Base-by-base conservation (phyloP, 257 asterid species). In the Solanum virginianum region DNA sequence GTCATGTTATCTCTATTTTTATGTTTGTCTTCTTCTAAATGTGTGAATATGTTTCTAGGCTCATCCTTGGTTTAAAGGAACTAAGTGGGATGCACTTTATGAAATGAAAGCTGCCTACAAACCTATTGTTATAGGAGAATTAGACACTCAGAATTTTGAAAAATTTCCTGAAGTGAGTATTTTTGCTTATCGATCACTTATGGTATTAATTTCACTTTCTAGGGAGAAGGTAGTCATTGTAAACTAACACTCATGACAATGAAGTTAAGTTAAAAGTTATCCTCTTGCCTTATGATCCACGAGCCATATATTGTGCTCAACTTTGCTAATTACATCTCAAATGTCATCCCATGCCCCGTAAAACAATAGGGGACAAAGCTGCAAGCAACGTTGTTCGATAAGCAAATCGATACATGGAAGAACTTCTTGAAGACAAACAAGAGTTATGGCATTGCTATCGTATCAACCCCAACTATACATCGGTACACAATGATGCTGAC, bases 31-130 rank as follows among this genome's bases (percentile, higher is more conserved):
- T 51, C 65, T 39, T 12, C 81, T 29, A 14, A 83, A 17, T 47
- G 53, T 74, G 68, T 20, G 56, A 11, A n/a, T 77, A 36, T 54
- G 79, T 85, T 88, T 91, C 85, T 92, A 96, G 99, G 98, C 89
- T 85, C 99, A 96, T 88, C 96, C 96, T 8, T 96, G 99, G 99
- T 90, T 96, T 83, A 85, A 88, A 89, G 93, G 91, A 68, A 60
- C 91, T 60, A 92, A 93, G 55, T 96, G 99, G 99, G 99, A 96
- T 20, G 59, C 55, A 26, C 97, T 96, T 81, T 96, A 95, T 66
- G 98, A 94, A 91, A 91, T 89, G 95, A 98, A 96, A 90, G 97
- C 99, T 88, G 97, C 98, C 69, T 93, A 93, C 92, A 94, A 92
- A 85, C 99, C 99, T 47, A 91, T 88, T 11, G 96, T 95, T 24